These are phyloP conservation scores for Kodamaea laetipori DNA, from an alignment of 805 yeast species.

Conservation along the genomic window DNA sequence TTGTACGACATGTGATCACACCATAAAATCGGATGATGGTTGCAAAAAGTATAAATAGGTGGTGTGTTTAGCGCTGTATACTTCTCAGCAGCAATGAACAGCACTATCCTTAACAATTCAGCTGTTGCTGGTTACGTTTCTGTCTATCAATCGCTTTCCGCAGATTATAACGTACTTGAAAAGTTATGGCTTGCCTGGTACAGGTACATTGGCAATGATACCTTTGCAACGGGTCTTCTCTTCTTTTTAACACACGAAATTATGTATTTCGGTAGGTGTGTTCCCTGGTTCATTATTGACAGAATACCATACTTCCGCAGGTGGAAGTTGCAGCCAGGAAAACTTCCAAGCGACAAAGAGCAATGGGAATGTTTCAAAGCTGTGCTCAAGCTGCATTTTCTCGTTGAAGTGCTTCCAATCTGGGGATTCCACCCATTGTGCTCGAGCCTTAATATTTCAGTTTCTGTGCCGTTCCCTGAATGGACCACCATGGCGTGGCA, in stretches of 20 bases:
- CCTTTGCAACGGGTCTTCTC: conserved; percentile 58
- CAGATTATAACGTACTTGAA: conserved; percentile 40
- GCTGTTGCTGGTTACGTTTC: conserved; percentile 22
- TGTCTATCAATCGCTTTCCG: conserved; percentile 24
- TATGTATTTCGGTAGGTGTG: conserved; percentile 59
- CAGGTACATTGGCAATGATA: conserved; percentile 53
- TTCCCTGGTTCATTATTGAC: conserved; percentile 60
- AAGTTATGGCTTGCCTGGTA: conserved; percentile 60
- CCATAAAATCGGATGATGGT: conserved; percentile 14
- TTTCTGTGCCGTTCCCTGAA: conserved; percentile 56
- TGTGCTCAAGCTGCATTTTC: conserved; percentile 56
- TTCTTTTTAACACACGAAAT: conserved; percentile 57
- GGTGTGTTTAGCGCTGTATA: too few relatives aligned
- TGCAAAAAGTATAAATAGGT: conserved; percentile 4
- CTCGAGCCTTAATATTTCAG: conserved; percentile 48
- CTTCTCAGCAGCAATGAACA: too few relatives aligned
- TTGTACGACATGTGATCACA: too few relatives aligned
- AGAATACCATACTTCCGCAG: conserved; percentile 52
- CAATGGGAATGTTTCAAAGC: conserved; percentile 65
- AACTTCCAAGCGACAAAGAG: conserved; percentile 54
- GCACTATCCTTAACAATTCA: conserved; percentile 17
- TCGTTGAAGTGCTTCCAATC: conserved; percentile 62
- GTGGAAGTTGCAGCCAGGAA: conserved; percentile 56
- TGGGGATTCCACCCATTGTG: conserved; percentile 65
- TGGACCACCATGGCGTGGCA: conserved; percentile 44